Evolutionary conservation across 305 asterid genomes (phyloP), one percentile per base, ranked within the genome.

Genomic region (Caryopteris hybrid): DNA sequence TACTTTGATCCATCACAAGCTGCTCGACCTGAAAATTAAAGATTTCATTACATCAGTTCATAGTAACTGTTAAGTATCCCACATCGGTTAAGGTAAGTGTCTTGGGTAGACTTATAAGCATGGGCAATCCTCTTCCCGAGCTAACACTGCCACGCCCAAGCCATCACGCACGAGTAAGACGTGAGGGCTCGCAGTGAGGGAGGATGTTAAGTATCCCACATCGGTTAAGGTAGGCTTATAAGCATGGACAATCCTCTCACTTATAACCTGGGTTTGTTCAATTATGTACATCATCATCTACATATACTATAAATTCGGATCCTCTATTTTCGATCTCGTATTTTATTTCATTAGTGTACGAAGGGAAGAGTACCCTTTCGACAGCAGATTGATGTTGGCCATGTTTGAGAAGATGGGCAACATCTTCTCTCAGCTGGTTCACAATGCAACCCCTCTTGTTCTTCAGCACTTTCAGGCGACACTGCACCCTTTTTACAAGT

Each of bases 391-490:
- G 81, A 36, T 68, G 16, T 45, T 76, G 90, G 4, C 92, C 96
- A 52, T 79, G 69, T 57, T 77, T 82, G 76, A 92, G 87, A 33
- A 92, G 88, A 75, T 81, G 73, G 27, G 87, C 79, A 18, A 89
- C 79, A 63, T 89, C 98, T 0, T 75, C 76, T 51, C 76, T 81
- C 68, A 78, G 69, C 72, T 83, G 91, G 61, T 77, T 88, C 48
- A 76, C 84, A 29, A 89, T 82, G 61, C 85, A 84, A 63, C 64
- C 10, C 39, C 91, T 81, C 79, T 88, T 89, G 81, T 68, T 89
- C 85, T 78, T 89, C 69, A 88, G 57, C 67, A 92, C 50, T 56
- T 82, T 85, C 0, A 92, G 79, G 5, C 96, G 94, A 27, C 91
- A 79, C 52, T 81, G 95, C 55, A 83, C 84, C 39, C 75, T 81